These are phyloP conservation scores for Diaporthe destruens DNA, from an alignment of 2,329 filamentous ascomycete species.

Conservation along the genomic window DNA sequence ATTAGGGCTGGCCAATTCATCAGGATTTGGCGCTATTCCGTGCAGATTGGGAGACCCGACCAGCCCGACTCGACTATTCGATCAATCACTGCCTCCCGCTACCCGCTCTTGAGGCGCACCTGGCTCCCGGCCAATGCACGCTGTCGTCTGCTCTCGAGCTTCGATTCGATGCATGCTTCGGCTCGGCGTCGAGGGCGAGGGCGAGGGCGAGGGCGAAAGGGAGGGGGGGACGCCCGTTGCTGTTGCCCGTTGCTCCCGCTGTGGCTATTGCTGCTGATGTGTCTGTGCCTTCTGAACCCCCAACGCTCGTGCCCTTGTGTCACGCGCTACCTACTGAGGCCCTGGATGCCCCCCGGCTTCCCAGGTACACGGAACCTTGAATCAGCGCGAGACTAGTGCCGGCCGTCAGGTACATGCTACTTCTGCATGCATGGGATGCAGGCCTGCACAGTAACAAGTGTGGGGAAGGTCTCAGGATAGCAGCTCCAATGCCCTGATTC, in stretches of 20 bases:
- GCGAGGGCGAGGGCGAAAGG: neutral
- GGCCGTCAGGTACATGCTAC: neutral
- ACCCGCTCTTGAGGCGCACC: constrained; percentile 28
- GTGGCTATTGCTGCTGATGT: neutral
- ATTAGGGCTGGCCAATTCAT: constrained; percentile 35
- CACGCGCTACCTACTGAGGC: neutral
- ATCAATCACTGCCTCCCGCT: constrained; percentile 32
- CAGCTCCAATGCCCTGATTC: constrained; percentile 28
- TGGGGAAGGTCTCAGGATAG: constrained; percentile 32
- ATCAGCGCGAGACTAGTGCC: neutral
- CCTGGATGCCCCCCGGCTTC: neutral
- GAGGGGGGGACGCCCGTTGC: neutral
- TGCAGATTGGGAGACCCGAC: constrained; percentile 24
- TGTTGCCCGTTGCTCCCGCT: neutral
- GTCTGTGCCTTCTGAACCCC: neutral
- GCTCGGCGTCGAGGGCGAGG: neutral
- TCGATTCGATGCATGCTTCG: neutral
- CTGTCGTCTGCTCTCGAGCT: neutral
- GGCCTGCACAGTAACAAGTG: neutral
- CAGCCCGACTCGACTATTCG: constrained; percentile 31
- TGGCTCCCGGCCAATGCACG: constrained; percentile 21
- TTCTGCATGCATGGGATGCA: neutral
- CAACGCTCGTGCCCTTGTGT: neutral
- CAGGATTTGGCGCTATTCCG: constrained; percentile 33
- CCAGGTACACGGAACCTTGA: neutral